phyloP scores from a whole-genome alignment of 2,329 filamentous ascomycete species.

The Exserohilum turcica region DNA sequence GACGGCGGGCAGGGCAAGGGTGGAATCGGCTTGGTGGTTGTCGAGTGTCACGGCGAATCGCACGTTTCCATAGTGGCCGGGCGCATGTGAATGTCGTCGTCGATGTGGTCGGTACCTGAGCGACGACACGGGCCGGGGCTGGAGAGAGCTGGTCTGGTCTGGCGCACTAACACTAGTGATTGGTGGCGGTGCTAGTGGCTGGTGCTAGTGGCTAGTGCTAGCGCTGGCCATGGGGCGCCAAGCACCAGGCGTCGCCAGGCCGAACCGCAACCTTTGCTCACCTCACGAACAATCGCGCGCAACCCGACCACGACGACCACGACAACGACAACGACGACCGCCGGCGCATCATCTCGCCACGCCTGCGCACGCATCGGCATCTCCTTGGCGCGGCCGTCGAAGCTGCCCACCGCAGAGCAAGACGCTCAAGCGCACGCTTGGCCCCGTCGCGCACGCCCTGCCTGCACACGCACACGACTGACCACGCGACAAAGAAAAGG shows the following conservation, averaged over 20 bases:
- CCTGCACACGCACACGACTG: slow-evolving; percentile 13
- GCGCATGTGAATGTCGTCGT: slow-evolving; percentile 6
- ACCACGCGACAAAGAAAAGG: slow-evolving; percentile 32
- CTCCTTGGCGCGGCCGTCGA: neutral
- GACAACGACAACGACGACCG: neutral
- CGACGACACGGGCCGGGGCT: slow-evolving; percentile 26
- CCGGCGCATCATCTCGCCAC: slow-evolving; percentile 20
- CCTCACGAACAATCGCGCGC: slow-evolving; percentile 14
- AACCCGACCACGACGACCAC: neutral
- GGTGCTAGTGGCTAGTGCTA: too few relatives aligned
- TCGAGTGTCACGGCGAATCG: slow-evolving; percentile 10
- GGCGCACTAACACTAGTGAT: slow-evolving; percentile 6
- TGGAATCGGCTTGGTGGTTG: neutral
- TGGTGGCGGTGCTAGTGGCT: too few relatives aligned
- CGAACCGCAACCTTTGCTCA: slow-evolving; percentile 15
- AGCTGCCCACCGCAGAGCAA: slow-evolving; percentile 3
- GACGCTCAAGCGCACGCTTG: slow-evolving; percentile 5
- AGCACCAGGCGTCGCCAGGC: slow-evolving; percentile 14
- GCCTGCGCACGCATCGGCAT: slow-evolving; percentile 16
- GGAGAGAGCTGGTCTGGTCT: too few relatives aligned
- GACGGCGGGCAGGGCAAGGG: too few relatives aligned
- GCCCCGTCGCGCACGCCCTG: slow-evolving; percentile 16
- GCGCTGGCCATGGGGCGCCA: too few relatives aligned
- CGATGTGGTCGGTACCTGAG: slow-evolving; percentile 20
- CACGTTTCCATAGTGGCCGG: slow-evolving; percentile 10